phyloP scores from a whole-genome alignment of 2,329 filamentous ascomycete species.

The Colletotrichum lupini region DNA sequence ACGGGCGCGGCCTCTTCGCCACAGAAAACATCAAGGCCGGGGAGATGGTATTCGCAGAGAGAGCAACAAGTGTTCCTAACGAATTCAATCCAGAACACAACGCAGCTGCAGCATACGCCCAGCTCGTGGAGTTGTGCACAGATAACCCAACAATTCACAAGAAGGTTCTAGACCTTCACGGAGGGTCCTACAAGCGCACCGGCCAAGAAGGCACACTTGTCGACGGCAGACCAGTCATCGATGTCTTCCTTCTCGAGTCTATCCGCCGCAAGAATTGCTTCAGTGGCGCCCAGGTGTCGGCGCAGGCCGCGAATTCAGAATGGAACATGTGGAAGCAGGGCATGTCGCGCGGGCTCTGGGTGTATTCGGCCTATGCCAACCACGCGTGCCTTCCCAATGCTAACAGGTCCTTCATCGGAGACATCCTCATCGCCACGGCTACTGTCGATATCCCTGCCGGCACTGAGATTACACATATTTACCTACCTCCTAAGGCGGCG shows the following conservation, averaged over 20 bases:
- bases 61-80: conserved; percentile 53
- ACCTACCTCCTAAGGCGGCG: conserved; percentile 47
- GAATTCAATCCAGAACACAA: conserved; percentile 52
- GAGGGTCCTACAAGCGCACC: conserved; percentile 45
- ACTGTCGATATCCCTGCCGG: conserved; percentile 48
- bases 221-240: conserved; percentile 49
- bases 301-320: conserved; percentile 42
- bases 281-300: conserved; percentile 46
- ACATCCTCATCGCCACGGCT: conserved; percentile 47
- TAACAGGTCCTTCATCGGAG: conserved; percentile 48
- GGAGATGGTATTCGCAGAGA: conserved; percentile 55
- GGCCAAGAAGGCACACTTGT: conserved; percentile 46
- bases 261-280: conserved; percentile 55
- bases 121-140: conserved; percentile 50
- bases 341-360: conserved; percentile 46
- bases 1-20: conserved; percentile 57
- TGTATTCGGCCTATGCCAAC: conserved; percentile 49
- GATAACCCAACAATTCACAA: conserved; percentile 51
- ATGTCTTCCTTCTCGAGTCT: conserved; percentile 52
- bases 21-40: conserved; percentile 48
- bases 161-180: conserved; percentile 48
- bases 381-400: conserved; percentile 49
- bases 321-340: conserved; percentile 38
- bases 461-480: conserved; percentile 52
- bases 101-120: conserved; percentile 55